Conservation (phyloP, 2,329 filamentous ascomycete genomes). For the Knufia fluminis region DNA sequence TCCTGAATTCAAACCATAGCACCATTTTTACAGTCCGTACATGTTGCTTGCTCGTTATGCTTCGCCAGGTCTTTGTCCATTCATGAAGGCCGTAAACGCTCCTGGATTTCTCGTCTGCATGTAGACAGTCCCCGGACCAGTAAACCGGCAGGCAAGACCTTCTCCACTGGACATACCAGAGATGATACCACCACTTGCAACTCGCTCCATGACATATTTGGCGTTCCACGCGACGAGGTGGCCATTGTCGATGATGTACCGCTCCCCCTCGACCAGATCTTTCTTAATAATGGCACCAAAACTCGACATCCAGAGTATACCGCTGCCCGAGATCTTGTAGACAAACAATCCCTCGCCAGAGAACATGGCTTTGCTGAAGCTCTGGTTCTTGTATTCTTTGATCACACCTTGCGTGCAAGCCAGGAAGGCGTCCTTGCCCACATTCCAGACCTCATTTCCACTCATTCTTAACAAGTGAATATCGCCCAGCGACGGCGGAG, state of each 20-base stretch:
- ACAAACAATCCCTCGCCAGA: conserved; percentile 87
- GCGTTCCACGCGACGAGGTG: conserved; percentile 96
- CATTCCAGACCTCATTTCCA: conserved; percentile 62
- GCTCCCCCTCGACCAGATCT: conserved; percentile 62
- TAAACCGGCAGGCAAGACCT: conserved; percentile 90
- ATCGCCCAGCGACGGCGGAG: conserved; percentile 71
- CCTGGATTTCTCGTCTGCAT: conserved; percentile 83
- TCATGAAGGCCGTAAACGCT: conserved; percentile 48
- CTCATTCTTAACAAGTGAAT: conserved; percentile 68
- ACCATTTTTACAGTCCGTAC: too few relatives aligned
- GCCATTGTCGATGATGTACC: conserved; percentile 86
- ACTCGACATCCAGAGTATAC: conserved; percentile 80
- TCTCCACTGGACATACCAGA: conserved; percentile 74
- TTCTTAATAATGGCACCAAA: conserved; percentile 94
- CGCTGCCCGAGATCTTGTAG: conserved; percentile 72
- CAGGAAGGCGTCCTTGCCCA: conserved; percentile 79
- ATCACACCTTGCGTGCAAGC: conserved; percentile 75
- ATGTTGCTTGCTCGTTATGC: too few relatives aligned
- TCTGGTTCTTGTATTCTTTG: conserved; percentile 82
- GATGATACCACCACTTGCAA: conserved; percentile 85
- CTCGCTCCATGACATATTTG: conserved; percentile 82
- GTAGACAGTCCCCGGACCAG: conserved; percentile 79
- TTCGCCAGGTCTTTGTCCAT: conserved; percentile 15
- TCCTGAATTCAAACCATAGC: too few relatives aligned
- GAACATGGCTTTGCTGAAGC: conserved; percentile 83